These are phyloP conservation scores for Rutstroemia sp. DNA, from an alignment of 2,329 filamentous ascomycete genomes.

Conservation along the genomic window DNA sequence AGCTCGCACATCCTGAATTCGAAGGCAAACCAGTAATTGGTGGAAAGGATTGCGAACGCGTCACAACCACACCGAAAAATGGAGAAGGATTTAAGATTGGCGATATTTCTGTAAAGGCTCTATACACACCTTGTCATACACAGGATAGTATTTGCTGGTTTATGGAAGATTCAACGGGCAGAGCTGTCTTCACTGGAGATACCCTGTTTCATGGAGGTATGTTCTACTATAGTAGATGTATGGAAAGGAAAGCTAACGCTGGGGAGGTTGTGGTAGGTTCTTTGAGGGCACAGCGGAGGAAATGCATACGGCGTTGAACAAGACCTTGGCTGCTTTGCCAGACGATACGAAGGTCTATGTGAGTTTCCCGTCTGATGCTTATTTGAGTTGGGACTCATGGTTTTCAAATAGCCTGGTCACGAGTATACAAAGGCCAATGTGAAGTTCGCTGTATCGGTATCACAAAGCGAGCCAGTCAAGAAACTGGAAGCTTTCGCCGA, in stretches of 20 bases:
- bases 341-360: conserved; percentile 91
- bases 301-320: conserved; percentile 91
- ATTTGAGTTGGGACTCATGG: conserved; percentile 5
- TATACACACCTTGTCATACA: conserved; percentile 97
- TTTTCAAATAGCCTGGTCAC: conserved; percentile 64
- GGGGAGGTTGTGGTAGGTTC: conserved; percentile 79
- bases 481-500: conserved; percentile 71
- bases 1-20: conserved; percentile 24
- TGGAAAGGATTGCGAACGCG: conserved; percentile 75
- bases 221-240: conserved; percentile 13
- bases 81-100: conserved; percentile 77
- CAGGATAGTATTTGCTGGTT: conserved; percentile 97
- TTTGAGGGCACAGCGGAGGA: conserved; percentile 86
- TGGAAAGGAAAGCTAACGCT: not conserved
- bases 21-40: conserved; percentile 63
- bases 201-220: conserved; percentile 88
- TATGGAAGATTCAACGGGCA: conserved; percentile 71
- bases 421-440: conserved; percentile 98
- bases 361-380: conserved; percentile 31
- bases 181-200: conserved; percentile 89
- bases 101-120: conserved; percentile 70
- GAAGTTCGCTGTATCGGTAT: conserved; percentile 73
- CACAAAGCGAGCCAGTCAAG: conserved; percentile 68
- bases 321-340: conserved; percentile 70
- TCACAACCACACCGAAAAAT: conserved; percentile 69